Evolutionary conservation across 805 yeast species (phyloP).

Genomic region (Metschnikowia continentalis): DNA sequence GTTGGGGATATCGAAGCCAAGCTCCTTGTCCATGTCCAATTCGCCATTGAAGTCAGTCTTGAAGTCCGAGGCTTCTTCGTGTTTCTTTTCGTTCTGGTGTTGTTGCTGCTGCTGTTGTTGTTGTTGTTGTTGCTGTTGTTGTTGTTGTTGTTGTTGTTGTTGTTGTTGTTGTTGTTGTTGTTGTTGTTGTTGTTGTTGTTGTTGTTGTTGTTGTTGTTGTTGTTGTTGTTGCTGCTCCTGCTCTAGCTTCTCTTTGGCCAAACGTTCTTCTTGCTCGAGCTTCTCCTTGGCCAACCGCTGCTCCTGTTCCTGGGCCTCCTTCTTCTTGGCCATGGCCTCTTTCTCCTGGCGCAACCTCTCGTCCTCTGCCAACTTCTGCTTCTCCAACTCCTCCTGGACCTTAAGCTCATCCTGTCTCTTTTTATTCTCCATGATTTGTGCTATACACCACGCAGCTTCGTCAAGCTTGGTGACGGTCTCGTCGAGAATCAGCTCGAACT

Average conservation of each 20-base stretch:
- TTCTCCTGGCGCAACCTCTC: constrained; percentile 20
- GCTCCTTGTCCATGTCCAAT: constrained; percentile 22
- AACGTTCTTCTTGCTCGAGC: constrained; percentile 10
- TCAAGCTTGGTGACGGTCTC: constrained; percentile 39
- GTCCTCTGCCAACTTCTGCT: constrained; percentile 29
- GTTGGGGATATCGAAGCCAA: constrained; percentile 24
- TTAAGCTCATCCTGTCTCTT: constrained; percentile 40
- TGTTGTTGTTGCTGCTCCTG: constrained; percentile 7
- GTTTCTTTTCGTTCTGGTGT: constrained; percentile 16
- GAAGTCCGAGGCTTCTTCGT: constrained; percentile 9
- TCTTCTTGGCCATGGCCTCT: constrained; percentile 18
- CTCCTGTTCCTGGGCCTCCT: constrained; percentile 20
- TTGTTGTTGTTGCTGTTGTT: constrained; percentile 16
- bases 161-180: constrained; percentile 17
- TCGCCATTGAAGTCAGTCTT: constrained; percentile 20
- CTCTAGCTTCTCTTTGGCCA: constrained; percentile 18
- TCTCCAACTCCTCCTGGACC: constrained; percentile 32
- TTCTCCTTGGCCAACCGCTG: constrained; percentile 16
- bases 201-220: constrained; percentile 8
- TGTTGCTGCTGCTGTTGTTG: constrained; percentile 17
- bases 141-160: constrained; percentile 12
- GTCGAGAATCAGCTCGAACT: constrained; percentile 41
- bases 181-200: constrained; percentile 19
- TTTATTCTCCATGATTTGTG: constrained; percentile 38
- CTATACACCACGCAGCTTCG: constrained; percentile 43